A percentile compares a stretch with the other conserved stretches of the same genome.
phyloP scores from a whole-genome alignment of 2,329 filamentous ascomycete genomes.

The Dendrostoma leiphaemia region DNA sequence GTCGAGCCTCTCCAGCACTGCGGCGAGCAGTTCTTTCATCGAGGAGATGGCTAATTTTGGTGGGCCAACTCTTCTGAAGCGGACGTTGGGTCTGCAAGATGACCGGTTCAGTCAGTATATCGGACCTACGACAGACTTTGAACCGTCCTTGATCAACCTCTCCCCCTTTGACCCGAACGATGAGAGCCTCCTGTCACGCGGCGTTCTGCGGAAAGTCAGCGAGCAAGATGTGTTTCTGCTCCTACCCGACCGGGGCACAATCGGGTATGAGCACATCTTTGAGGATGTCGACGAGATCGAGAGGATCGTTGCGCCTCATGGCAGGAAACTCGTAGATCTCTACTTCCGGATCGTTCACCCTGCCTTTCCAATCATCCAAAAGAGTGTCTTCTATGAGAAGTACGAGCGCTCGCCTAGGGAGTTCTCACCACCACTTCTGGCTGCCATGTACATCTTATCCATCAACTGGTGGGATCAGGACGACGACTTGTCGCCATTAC shows the following conservation, averaged over 20 bases:
- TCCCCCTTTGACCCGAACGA: constrained; percentile 79
- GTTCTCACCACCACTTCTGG: constrained; percentile 57
- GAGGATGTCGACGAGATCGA: constrained; percentile 67
- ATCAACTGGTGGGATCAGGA: constrained; percentile 61
- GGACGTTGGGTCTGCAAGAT: constrained; percentile 72
- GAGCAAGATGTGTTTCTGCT: constrained; percentile 77
- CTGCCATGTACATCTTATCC: constrained; percentile 61
- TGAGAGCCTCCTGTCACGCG: constrained; percentile 70
- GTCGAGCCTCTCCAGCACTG: constrained; percentile 60
- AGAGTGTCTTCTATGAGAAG: constrained; percentile 61
- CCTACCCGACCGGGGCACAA: constrained; percentile 70
- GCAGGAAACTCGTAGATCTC: constrained; percentile 61
- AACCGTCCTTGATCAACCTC: constrained; percentile 78
- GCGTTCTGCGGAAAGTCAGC: constrained; percentile 72
- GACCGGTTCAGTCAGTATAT: constrained; percentile 82
- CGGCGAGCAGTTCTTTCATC: constrained; percentile 60
- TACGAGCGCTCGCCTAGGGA: constrained; percentile 56
- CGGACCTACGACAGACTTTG: constrained; percentile 78
- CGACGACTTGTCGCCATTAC: constrained; percentile 44
- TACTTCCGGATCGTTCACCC: constrained; percentile 65
- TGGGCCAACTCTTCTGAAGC: constrained; percentile 63
- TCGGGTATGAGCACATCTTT: constrained; percentile 67
- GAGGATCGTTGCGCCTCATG: constrained; percentile 60
- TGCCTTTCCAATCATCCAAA: constrained; percentile 57
- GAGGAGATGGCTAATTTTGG: constrained; percentile 72